Percentiles rank a stretch among this genome's conserved stretches.
Evolutionary conservation across 2,329 filamentous ascomycete species (phyloP).

Genomic region (Ascochyta fabae): DNA sequence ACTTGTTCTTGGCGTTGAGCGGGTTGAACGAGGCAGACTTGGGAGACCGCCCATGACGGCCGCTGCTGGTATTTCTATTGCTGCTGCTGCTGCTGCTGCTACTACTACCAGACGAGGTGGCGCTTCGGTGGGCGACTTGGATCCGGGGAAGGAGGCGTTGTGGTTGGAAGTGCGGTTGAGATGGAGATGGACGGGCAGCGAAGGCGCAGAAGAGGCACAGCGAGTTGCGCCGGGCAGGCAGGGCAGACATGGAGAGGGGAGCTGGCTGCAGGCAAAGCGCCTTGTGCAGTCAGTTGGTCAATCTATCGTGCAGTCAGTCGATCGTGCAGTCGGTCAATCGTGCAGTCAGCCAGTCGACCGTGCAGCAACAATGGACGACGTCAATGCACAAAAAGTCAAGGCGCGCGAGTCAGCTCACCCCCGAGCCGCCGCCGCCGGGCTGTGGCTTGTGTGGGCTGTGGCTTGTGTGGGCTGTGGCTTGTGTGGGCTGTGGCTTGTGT

Average conservation of each 20-base stretch:
- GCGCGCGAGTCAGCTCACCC: slow-evolving; percentile 19
- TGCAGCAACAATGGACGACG: slow-evolving; percentile 16
- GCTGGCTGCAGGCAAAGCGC: neutral
- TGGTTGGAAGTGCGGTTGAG: neutral
- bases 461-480: neutral
- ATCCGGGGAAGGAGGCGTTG: slow-evolving; percentile 39
- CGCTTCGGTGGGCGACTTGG: slow-evolving; percentile 28
- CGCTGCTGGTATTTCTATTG: neutral
- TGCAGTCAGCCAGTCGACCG: too few species aligned
- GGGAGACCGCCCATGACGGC: neutral
- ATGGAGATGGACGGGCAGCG: slow-evolving; percentile 26
- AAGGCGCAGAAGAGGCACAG: slow-evolving; percentile 52
- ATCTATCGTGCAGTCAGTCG: too few species aligned
- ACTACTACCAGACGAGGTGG: neutral
- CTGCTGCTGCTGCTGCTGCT: neutral
- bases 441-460: neutral
- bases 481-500: neutral
- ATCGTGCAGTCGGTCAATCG: too few species aligned
- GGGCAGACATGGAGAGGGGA: slow-evolving; percentile 33
- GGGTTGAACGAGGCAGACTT: neutral
- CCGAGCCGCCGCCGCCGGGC: slow-evolving; percentile 16
- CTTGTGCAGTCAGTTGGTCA: too few species aligned
- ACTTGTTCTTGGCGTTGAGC: neutral
- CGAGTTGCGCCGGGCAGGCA: slow-evolving; percentile 36
- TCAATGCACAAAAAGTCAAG: slow-evolving; percentile 33